Evolutionary conservation across 306 rosid species (phyloP), one percentile per base, ranked within the genome.

Genomic region (Vigna trinervia): DNA sequence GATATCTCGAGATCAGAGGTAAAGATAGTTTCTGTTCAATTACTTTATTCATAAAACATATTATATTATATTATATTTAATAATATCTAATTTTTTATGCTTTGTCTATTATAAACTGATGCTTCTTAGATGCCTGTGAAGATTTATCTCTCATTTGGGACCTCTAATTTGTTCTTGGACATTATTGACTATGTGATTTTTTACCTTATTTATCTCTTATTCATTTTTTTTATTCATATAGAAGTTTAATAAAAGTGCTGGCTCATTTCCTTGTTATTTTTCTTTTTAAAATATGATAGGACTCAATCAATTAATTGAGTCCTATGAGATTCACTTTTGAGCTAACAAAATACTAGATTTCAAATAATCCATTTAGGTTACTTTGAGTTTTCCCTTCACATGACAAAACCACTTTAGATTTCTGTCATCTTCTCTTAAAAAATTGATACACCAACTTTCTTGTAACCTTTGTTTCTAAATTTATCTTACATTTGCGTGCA

Each of bases 1-100:
- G 94, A 90, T 62, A 75, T 51, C n/a, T 81, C 81, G 81, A 80
- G 86, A 77, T 84, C 88, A 50, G 96, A 90, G 97, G 97, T 92
- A 22, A 86, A 84, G 76, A 46, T 34, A 60, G 41, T 78, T 80
- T 80, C 71, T 6, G 45, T 68, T 14, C 38, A 77, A 23, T 7
- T 34, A 30, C 61, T 56, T 68, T 34, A 12, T 13, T 66, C 13
- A 52, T 6, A 23, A 20, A 46, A 14, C 17, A 50, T 50, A 17
- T 34, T 17, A 39, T 76, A 12, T 39, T 30, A 28, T 76, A 12
- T 39, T 30, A 28, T 76, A 19, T 38, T 28, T 64, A 22, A 26
- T 60, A 38, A 32, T 15, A 67, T 38, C 57, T 67, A 26, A 12
- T 81, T 75, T 59, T 32, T 50, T 69, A 58, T 69, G 30, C 47